phyloP scores from a whole-genome alignment of 2,329 filamentous ascomycete species.

The Colletotrichum truncatum region DNA sequence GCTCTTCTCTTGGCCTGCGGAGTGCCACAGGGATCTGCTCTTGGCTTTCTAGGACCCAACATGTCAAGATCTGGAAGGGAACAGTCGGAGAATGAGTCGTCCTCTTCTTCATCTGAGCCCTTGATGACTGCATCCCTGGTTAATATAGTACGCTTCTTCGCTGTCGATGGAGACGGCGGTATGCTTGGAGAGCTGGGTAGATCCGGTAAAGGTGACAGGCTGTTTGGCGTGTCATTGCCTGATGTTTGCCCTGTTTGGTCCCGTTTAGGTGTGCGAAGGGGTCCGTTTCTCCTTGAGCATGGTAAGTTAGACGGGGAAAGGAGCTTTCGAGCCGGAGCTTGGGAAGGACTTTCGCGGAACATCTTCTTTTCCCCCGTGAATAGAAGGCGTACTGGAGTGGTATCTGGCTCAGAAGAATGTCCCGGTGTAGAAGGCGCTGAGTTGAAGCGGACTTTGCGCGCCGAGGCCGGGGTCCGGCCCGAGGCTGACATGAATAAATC shows the following conservation, averaged over 20 bases:
- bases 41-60: constrained; percentile 16
- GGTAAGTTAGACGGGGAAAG: neutral
- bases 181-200: constrained; percentile 31
- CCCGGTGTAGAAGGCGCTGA: constrained; percentile 2
- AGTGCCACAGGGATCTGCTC: constrained; percentile 44
- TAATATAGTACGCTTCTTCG: constrained; percentile 30
- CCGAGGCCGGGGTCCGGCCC: constrained; percentile 1
- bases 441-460: constrained; percentile 16
- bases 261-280: neutral
- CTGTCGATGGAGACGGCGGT: constrained; percentile 37
- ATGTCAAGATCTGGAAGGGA: constrained; percentile 62
- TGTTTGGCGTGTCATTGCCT: neutral
- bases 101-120: constrained; percentile 77
- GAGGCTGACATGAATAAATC: neutral
- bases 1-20: constrained; percentile 59
- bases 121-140: constrained; percentile 68
- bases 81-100: constrained; percentile 62
- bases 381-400: constrained; percentile 12
- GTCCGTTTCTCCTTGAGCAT: neutral
- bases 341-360: constrained; percentile 1
- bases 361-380: constrained; percentile 1
- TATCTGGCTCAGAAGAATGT: constrained; percentile 5
- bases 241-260: neutral
- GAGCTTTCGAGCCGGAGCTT: neutral
- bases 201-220: constrained; percentile 11